These are phyloP conservation scores for Ensete ventricosum DNA, from an alignment of 176 grass and related monocot species.

Conservation along the genomic window DNA sequence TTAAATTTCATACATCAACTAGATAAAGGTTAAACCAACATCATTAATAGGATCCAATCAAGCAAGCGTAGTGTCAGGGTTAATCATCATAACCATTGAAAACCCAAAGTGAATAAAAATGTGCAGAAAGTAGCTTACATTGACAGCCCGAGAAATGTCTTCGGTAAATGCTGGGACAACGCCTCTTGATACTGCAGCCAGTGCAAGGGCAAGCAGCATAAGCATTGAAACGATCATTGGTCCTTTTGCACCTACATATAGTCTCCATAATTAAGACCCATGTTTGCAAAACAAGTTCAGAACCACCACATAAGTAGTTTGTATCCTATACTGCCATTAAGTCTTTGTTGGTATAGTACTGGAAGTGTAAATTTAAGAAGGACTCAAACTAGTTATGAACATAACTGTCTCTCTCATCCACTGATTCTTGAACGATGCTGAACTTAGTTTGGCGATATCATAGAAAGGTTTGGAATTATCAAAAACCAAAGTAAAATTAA, in stretches of 20 bases:
- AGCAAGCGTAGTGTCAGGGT: neutral
- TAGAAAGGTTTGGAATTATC: too few species aligned
- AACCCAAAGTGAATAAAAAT: neutral
- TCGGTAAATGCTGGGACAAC: constrained; percentile 72
- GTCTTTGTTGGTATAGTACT: too few species aligned
- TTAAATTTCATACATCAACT: neutral
- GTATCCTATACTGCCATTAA: too few species aligned
- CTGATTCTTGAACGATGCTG: too few species aligned
- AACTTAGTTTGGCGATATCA: too few species aligned
- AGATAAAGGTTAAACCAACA: neutral
- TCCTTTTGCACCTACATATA: constrained; percentile 67
- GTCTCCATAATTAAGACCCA: constrained; percentile 25
- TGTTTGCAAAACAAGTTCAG: neutral
- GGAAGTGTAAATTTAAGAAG: too few species aligned
- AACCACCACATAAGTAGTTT: neutral
- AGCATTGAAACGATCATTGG: constrained; percentile 46
- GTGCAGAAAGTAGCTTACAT: constrained; percentile 42
- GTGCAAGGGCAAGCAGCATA: constrained; percentile 49
- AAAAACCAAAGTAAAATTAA: too few species aligned
- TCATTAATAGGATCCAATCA: constrained; percentile 1
- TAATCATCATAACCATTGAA: neutral
- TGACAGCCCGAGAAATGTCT: constrained; percentile 79
- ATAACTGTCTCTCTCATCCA: too few species aligned
- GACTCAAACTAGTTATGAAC: too few species aligned
- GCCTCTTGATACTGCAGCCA: constrained; percentile 56